Evolutionary conservation across 805 yeast species (phyloP), one percentile per base, ranked within the genome.

Genomic region (Zygotorulaspora sp.): DNA sequence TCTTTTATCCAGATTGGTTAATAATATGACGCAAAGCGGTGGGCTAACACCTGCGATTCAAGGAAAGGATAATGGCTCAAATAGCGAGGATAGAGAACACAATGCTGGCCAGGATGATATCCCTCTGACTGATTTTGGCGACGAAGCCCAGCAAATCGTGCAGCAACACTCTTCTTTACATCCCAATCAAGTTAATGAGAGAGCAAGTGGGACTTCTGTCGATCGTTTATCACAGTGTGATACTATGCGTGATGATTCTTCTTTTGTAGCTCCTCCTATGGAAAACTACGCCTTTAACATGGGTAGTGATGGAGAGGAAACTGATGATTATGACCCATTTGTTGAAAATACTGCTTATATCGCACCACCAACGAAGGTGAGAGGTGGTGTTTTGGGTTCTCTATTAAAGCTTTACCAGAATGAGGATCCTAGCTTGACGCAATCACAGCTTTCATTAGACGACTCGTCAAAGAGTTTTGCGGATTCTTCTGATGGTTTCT

Each of bases 311-410:
- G 62, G 55, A 13, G 59, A 50, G 13, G 58, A 50, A 23, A 61
- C 52, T 15, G 72, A 62, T 12, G 57, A 53, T 20, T 77, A 74
- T 14, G 52, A 52, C 16, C 48, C 49, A 1, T 41, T 49, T 27
- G 36, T 47, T 32, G 52, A 43, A 7, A 47, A 38, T 18, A 41
- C 47, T 6, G 49, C 53, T 30, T 68, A 74, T 37, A 72, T 78
- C 2, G 74, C 80, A 0, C 77, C 82, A 5, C 83, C 83, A 0
- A 67, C 71, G 28, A 74, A 73, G 36, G 89, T 86, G 9, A 82
- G 82, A 49, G 88, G 88, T 17, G 96, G 97, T 60, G 90, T 88
- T 12, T 69, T 88, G 19, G 84, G 95, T 0, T 77, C 90, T 1
- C 68, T 88, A 45, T 67, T 88, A 46, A 73, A 78, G 43, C 66